Conservation (phyloP, 2,329 filamentous ascomycete species). For the Colletotrichum tamarilloi region DNA sequence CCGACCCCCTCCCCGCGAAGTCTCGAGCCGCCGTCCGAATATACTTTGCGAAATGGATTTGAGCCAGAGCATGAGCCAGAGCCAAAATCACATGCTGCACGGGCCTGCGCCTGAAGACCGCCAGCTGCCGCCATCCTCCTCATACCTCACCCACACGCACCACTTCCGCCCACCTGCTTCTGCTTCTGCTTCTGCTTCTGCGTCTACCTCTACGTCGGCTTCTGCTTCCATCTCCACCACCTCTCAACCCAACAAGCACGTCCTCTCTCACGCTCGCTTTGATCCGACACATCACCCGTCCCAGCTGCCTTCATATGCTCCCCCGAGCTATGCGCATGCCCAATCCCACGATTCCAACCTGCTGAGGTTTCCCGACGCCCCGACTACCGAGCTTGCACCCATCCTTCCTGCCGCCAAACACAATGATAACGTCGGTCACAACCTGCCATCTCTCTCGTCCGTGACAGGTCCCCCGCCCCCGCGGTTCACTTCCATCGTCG, state of each 20-base stretch:
- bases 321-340: constrained; percentile 47
- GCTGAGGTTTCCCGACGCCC: constrained; percentile 46
- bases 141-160: constrained; percentile 26
- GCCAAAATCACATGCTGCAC: constrained; percentile 60
- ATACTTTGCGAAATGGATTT: constrained; percentile 35
- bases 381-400: constrained; percentile 55
- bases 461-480: constrained; percentile 46
- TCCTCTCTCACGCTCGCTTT: constrained; percentile 34
- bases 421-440: constrained; percentile 41
- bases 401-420: constrained; percentile 48
- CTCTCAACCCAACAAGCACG: constrained; percentile 21
- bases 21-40: constrained; percentile 29
- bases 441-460: constrained; percentile 55
- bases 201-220: constrained; percentile 13
- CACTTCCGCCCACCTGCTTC: constrained; percentile 4
- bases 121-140: constrained; percentile 35
- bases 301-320: constrained; percentile 47
- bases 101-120: constrained; percentile 42
- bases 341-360: constrained; percentile 47
- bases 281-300: constrained; percentile 38
- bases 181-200: constrained; percentile 6
- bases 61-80: constrained; percentile 41
- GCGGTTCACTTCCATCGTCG: constrained; percentile 39
- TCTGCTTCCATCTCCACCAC: constrained; percentile 9
- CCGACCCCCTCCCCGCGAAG: constrained; percentile 19